Evolutionary conservation across 805 yeast species (phyloP), one percentile per base, ranked within the genome.

Genomic region (Starmerella vaccinii): DNA sequence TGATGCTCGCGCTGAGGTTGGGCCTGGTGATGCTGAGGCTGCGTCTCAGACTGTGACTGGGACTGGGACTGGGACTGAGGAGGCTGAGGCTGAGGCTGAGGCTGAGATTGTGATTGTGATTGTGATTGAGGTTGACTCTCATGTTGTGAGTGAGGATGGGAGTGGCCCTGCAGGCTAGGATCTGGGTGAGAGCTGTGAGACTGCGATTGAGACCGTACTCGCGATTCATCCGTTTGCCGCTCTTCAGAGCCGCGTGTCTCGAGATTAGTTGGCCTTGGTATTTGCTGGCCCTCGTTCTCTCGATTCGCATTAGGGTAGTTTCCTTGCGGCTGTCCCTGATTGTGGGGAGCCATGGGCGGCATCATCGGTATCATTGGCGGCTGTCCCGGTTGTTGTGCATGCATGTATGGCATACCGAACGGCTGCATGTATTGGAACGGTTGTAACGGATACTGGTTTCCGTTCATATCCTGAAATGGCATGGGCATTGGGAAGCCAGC

Each of bases 341-440:
- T 5, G 23, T 27, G 49, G 34, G 41, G 52, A 13, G 40, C 29
- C 24, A 30, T 34, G 22, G 32, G 39, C 8, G 48, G 46, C 49
- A 48, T 43, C 51, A 53, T 50, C n/a, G 49, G 53, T 8, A 45
- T 12, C 49, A 49, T 33, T 12, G 49, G 49, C 10, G 45, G 33
- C 38, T 49, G 52, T 7, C 51, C 52, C 1, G 53, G 51, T 10
- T 46, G 51, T 19, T 33, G 51, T 2, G 42, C 30, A 12, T 49
- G 47, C 26, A 40, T 47, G 55, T 50, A 55, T 7, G 52, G 55
- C 41, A 53, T 45, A 13, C 57, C 57, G 24, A 41, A 54, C 39
- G 57, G 57, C 33, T 48, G 33, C 57, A 55, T 47, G 42, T 50
- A 55, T 34, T 40, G 57, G 15, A 45, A 55, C 18, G 34, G 40